These are phyloP conservation scores for Scedosporium aurantiacum DNA, from an alignment of 2,329 filamentous ascomycete species.

Conservation along the genomic window DNA sequence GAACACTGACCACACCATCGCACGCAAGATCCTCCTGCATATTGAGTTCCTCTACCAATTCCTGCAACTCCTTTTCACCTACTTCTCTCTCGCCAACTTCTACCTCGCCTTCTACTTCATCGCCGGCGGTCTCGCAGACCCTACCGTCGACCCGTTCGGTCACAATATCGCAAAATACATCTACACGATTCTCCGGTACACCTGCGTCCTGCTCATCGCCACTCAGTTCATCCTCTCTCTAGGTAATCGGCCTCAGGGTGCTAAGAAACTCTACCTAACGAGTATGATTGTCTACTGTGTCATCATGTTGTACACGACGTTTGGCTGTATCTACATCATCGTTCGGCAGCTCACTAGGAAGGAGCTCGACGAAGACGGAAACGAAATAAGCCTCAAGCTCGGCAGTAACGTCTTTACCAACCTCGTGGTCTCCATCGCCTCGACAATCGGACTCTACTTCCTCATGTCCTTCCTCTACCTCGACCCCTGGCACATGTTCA, in stretches of 20 bases:
- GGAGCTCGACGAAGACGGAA: conserved; percentile 24
- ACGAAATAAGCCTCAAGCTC: conserved; percentile 39
- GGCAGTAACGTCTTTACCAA: conserved; percentile 92
- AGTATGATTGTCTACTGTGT: conserved; percentile 84
- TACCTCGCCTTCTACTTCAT: conserved; percentile 99
- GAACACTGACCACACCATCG: conserved; percentile 80
- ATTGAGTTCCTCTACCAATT: conserved; percentile 95
- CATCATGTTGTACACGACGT: conserved; percentile 94
- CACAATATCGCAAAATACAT: conserved; percentile 75
- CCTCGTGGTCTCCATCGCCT: conserved; percentile 78
- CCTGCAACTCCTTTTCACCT: conserved; percentile 86
- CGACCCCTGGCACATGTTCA: conserved; percentile 99
- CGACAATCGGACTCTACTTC: conserved; percentile 89
- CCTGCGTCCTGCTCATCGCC: conserved; percentile 75
- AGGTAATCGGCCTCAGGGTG: conserved; percentile 90
- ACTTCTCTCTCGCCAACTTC: conserved; percentile 97
- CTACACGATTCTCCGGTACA: conserved; percentile 78
- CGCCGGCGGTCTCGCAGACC: conserved; percentile 75
- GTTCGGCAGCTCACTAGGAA: conserved; percentile 60
- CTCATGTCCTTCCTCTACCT: conserved; percentile 93
- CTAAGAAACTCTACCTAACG: conserved; percentile 77
- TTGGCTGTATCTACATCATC: conserved; percentile 81
- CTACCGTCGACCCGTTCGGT: conserved; percentile 77
- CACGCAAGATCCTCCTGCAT: conserved; percentile 82
- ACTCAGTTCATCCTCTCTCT: conserved; percentile 95